Percentiles rank a stretch among this genome's conserved stretches.
Conservation (phyloP, 2,329 filamentous ascomycete genomes). For the Chaetomiaceae sp. region DNA sequence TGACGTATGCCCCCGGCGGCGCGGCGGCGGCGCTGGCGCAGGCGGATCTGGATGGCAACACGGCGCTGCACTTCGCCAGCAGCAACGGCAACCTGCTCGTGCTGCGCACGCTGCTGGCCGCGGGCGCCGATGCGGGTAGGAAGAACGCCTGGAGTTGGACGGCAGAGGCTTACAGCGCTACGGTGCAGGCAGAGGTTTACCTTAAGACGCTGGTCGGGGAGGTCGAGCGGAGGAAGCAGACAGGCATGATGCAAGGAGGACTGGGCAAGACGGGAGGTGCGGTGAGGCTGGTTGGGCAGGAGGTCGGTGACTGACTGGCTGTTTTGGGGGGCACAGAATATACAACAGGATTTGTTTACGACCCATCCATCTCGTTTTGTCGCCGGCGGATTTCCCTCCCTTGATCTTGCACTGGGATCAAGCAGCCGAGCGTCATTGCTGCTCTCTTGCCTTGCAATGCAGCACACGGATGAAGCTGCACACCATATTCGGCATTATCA, state of each 20-base stretch:
- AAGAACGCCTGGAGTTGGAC: constrained; percentile 76
- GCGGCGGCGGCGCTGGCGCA: constrained; percentile 47
- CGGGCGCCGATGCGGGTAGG: constrained; percentile 67
- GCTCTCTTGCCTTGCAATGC: no score
- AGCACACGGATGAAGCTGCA: no score
- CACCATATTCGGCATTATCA: no score
- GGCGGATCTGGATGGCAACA: constrained; percentile 71
- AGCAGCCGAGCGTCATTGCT: no score
- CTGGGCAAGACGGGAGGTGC: constrained; percentile 1
- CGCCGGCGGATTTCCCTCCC: no score
- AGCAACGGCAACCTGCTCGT: constrained; percentile 75
- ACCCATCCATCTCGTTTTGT: no score
- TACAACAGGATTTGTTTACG: no score
- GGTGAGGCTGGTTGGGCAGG: constrained; percentile 20
- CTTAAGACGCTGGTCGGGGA: constrained; percentile 71
- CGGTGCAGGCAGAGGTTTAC: constrained; percentile 77
- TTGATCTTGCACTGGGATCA: no score
- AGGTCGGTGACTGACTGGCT: constrained; percentile 14
- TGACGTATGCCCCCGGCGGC: constrained; percentile 55
- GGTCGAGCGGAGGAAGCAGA: constrained; percentile 49
- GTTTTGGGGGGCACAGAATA: no score
- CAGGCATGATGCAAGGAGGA: neutral
- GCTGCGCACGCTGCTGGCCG: constrained; percentile 67
- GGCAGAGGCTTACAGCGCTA: constrained; percentile 74
- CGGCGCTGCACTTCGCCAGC: constrained; percentile 78